Evolutionary conservation across 1,139 yeast species (phyloP).

Genomic region (Saccharomycopsis hybrid): DNA sequence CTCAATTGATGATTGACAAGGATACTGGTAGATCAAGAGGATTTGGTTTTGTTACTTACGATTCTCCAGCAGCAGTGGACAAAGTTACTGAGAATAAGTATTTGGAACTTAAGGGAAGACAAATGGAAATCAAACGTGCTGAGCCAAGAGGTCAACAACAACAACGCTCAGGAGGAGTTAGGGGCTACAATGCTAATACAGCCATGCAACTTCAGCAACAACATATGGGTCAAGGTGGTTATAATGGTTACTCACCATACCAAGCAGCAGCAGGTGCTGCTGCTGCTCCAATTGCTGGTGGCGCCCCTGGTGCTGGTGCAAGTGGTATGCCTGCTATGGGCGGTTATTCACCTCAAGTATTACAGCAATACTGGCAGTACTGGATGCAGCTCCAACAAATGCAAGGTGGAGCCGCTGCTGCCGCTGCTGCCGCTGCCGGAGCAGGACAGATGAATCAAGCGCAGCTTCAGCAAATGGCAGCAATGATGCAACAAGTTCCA

Average conservation of each 20-base stretch:
- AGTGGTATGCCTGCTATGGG: neutral
- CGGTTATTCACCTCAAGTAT: slow-evolving; percentile 42
- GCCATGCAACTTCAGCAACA: slow-evolving; percentile 23
- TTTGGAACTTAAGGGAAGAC: slow-evolving; percentile 78
- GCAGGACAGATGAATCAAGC: neutral
- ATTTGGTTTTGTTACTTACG: slow-evolving; percentile 95
- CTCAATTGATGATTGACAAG: slow-evolving; percentile 95
- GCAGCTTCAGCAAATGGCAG: slow-evolving; percentile 20
- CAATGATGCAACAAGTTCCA: too few relatives aligned
- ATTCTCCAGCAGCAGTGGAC: slow-evolving; percentile 93
- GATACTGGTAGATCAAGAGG: slow-evolving; percentile 98
- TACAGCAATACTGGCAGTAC: slow-evolving; percentile 65
- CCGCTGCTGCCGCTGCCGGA: too few relatives aligned
- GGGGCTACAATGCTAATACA: slow-evolving; percentile 24
- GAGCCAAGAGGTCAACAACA: slow-evolving; percentile 75
- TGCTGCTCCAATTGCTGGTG: slow-evolving; percentile 9
- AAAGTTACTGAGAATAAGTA: slow-evolving; percentile 79
- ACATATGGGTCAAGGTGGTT: slow-evolving; percentile 21
- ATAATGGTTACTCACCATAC: slow-evolving; percentile 20
- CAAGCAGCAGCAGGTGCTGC: too few relatives aligned
- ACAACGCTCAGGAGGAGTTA: slow-evolving; percentile 32
- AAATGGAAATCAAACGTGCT: slow-evolving; percentile 97
- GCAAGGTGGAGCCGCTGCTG: slow-evolving; percentile 24
- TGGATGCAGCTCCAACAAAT: slow-evolving; percentile 34
- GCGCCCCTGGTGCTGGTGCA: neutral